Evolutionary conservation across 176 grass and related monocot genomes (phyloP).

Genomic region (Miscanthus lutarioriparius): DNA sequence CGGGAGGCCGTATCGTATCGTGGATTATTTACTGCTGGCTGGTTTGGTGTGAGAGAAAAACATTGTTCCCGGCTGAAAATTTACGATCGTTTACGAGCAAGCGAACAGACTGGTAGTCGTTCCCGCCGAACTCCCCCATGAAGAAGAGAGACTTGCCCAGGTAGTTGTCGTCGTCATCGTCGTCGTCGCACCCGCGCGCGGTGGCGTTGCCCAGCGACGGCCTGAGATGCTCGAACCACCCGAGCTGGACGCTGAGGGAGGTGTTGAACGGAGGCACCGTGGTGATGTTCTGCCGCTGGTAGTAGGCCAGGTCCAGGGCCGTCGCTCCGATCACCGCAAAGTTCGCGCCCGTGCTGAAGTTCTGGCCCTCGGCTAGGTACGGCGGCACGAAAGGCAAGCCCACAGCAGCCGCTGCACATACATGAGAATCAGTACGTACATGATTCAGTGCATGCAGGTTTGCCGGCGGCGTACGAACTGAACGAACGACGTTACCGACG

Average conservation of each 20-base stretch:
- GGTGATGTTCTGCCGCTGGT: slow-evolving; percentile 24
- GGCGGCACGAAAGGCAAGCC: slow-evolving; percentile 62
- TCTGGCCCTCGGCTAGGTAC: neutral
- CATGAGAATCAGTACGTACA: too few species aligned
- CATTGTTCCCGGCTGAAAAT: too few species aligned
- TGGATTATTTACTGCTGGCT: too few species aligned
- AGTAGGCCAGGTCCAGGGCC: slow-evolving; percentile 42
- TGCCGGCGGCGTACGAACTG: too few species aligned
- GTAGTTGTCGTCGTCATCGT: too few species aligned
- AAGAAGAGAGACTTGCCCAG: slow-evolving; percentile 48
- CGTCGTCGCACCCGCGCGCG: neutral
- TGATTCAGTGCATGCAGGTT: too few species aligned
- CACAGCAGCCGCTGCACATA: slow-evolving; percentile 38
- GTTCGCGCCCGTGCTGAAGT: slow-evolving; percentile 54
- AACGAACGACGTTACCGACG: neutral
- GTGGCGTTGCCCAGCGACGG: slow-evolving; percentile 33
- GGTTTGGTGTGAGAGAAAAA: too few species aligned
- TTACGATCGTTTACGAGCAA: too few species aligned
- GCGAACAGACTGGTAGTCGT: too few species aligned
- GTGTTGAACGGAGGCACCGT: slow-evolving; percentile 35
- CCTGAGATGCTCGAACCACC: slow-evolving; percentile 58
- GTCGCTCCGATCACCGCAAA: slow-evolving; percentile 46
- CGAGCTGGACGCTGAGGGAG: slow-evolving; percentile 40
- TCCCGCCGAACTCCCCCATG: slow-evolving; percentile 67
- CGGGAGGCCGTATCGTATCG: too few species aligned